A percentile compares a stretch with the other conserved stretches of the same genome.
These are phyloP conservation scores for Tricholomella constricta DNA, from an alignment of 768 basidiomycete species.

Conservation along the genomic window DNA sequence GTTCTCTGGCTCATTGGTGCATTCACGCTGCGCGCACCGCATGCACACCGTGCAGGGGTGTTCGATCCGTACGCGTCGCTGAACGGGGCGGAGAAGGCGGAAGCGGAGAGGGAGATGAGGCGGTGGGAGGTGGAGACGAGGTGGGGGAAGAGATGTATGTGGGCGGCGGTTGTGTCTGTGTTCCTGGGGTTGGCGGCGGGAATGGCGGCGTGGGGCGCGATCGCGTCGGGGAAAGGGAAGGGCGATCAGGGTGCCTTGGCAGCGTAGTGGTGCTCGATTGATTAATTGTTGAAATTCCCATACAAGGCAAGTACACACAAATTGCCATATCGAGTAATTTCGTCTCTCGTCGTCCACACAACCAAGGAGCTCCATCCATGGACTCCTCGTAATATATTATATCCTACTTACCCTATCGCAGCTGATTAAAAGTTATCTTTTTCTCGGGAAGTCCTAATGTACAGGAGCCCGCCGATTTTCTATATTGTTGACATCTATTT, in stretches of 20 bases:
- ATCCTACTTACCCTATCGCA: neutral
- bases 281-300: neutral
- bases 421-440: too few relatives aligned
- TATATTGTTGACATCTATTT: neutral
- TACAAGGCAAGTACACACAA: neutral
- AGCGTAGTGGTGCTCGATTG: neutral
- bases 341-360: neutral
- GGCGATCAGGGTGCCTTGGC: neutral
- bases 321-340: neutral
- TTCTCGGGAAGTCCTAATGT: neutral
- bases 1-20: conserved; percentile 17
- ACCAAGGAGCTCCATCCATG: neutral
- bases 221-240: neutral
- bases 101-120: conserved; percentile 10
- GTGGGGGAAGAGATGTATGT: conserved; percentile 20
- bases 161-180: conserved; percentile 15
- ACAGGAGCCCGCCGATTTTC: neutral
- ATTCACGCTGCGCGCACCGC: conserved; percentile 13
- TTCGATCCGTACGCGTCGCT: conserved; percentile 11
- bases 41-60: conserved; percentile 1
- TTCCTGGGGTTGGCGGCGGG: conserved; percentile 14
- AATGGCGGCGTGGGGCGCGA: conserved; percentile 13
- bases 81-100: conserved; percentile 5
- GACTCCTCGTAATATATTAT: neutral
- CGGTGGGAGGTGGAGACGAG: conserved; percentile 14